Conservation (phyloP, 805 yeast species). For the Spathaspora gorwiae region DNA sequence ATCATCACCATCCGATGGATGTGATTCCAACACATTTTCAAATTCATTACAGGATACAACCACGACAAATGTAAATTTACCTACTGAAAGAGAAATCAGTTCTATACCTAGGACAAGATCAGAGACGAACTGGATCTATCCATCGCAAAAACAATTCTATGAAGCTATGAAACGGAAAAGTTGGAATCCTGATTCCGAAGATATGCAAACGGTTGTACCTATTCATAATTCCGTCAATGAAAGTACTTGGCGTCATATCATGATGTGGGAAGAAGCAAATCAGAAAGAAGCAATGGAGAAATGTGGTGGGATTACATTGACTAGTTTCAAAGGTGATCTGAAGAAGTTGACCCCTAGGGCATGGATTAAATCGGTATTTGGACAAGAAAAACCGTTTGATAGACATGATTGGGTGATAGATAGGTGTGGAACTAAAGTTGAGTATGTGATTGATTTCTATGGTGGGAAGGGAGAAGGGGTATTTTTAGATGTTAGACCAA, state of each 20-base stretch:
- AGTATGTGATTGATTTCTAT: slow-evolving; percentile 92
- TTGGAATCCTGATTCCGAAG: slow-evolving; percentile 76
- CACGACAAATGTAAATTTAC: slow-evolving; percentile 35
- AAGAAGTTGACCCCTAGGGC: slow-evolving; percentile 87
- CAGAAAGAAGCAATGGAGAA: slow-evolving; percentile 40
- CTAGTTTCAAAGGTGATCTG: slow-evolving; percentile 87
- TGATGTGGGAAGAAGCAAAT: slow-evolving; percentile 70
- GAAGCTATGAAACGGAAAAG: slow-evolving; percentile 91
- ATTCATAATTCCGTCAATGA: slow-evolving; percentile 93
- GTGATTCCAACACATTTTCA: slow-evolving; percentile 44
- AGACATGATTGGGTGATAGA: slow-evolving; percentile 92
- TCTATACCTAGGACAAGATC: slow-evolving; percentile 74
- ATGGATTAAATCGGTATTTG: slow-evolving; percentile 55
- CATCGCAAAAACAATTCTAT: slow-evolving; percentile 90
- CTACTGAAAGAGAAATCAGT: slow-evolving; percentile 72
- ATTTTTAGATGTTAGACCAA: slow-evolving; percentile 88
- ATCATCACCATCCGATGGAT: slow-evolving; percentile 16
- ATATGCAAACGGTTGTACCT: slow-evolving; percentile 89
- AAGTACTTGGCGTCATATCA: slow-evolving; percentile 81
- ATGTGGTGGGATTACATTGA: slow-evolving; percentile 83
- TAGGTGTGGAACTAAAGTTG: slow-evolving; percentile 78
- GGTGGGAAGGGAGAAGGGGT: slow-evolving; percentile 46
- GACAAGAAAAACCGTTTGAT: slow-evolving; percentile 81
- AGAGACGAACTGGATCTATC: slow-evolving; percentile 82
- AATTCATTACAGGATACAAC: slow-evolving; percentile 23